Conservation (phyloP, 306 rosid species). For the Dryas octopetala region DNA sequence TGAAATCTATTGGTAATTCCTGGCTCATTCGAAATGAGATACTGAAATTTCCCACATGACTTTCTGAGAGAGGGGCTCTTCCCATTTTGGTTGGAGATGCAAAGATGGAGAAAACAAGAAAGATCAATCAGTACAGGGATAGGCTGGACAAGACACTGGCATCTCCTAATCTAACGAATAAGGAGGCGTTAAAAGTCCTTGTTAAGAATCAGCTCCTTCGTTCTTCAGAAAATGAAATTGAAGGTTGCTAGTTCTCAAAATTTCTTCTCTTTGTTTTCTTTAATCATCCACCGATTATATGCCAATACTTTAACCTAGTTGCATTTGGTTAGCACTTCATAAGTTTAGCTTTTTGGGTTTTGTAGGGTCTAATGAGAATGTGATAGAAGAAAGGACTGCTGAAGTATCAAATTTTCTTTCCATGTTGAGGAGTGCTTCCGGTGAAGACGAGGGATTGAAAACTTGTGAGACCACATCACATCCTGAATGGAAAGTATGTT, state of each 20-base stretch:
- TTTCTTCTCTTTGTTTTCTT: conserved; percentile 14
- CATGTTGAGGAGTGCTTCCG: conserved; percentile 80
- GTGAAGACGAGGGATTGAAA: conserved; percentile 35
- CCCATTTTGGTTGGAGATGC: conserved; percentile 31
- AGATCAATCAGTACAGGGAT: conserved; percentile 71
- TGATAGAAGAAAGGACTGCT: conserved; percentile 51
- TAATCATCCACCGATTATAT: not conserved
- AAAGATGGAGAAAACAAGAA: conserved; percentile 59
- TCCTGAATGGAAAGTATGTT: conserved; percentile 80
- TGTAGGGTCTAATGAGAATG: conserved; percentile 51
- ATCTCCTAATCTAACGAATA: conserved; percentile 60
- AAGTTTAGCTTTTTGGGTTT: conserved; percentile 23
- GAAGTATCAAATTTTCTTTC: conserved; percentile 71
- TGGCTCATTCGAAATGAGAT: not conserved
- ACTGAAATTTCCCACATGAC: conserved; percentile 1
- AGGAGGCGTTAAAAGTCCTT: conserved; percentile 50
- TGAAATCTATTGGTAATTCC: conserved; percentile 18
- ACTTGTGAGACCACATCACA: conserved; percentile 29
- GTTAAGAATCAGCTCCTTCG: conserved; percentile 59
- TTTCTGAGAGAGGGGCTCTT: conserved; percentile 27
- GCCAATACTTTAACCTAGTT: not conserved
- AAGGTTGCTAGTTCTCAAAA: conserved; percentile 44
- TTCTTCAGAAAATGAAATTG: conserved; percentile 41
- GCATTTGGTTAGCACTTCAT: not conserved
- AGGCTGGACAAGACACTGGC: conserved; percentile 71